phyloP scores from a whole-genome alignment of 2,329 filamentous ascomycete species.

The Alternaria rosae region DNA sequence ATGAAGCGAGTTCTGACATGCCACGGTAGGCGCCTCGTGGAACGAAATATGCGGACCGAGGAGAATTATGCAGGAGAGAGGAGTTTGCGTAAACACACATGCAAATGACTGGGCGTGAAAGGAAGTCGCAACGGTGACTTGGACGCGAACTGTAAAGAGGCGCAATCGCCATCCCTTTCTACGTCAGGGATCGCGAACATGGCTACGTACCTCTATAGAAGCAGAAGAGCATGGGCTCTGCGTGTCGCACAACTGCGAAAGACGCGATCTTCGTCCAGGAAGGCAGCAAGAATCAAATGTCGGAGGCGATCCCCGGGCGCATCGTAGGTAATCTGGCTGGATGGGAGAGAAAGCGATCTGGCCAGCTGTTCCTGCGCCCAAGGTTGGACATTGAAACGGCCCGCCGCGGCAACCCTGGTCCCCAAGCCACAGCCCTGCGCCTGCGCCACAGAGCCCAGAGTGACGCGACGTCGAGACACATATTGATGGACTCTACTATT shows the following conservation, averaged over 20 bases:
- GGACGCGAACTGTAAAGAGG: constrained; percentile 9
- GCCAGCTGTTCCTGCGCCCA: constrained; percentile 39
- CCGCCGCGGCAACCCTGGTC: constrained; percentile 17
- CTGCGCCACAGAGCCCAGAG: constrained; percentile 13
- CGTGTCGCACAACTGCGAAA: constrained; percentile 12
- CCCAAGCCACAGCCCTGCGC: constrained; percentile 5
- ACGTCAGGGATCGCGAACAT: constrained; percentile 10
- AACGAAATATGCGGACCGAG: neutral
- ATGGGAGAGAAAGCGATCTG: constrained; percentile 21
- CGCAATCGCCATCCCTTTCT: constrained; percentile 35
- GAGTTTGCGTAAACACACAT: neutral
- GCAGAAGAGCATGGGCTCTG: constrained; percentile 25
- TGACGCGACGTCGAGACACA: constrained; percentile 12
- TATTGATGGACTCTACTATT: neutral
- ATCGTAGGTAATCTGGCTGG: constrained; percentile 25
- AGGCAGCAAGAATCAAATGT: constrained; percentile 27
- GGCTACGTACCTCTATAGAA: constrained; percentile 47
- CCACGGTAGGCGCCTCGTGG: constrained; percentile 8
- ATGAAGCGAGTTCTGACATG: constrained; percentile 6
- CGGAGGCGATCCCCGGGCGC: constrained; percentile 30
- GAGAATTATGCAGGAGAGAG: neutral
- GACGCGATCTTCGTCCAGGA: constrained; percentile 9
- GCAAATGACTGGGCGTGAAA: neutral
- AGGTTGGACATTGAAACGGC: constrained; percentile 11
- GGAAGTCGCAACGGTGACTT: constrained; percentile 5